Evolutionary conservation across 805 yeast species (phyloP).

Genomic region (Starmerella kuoi): DNA sequence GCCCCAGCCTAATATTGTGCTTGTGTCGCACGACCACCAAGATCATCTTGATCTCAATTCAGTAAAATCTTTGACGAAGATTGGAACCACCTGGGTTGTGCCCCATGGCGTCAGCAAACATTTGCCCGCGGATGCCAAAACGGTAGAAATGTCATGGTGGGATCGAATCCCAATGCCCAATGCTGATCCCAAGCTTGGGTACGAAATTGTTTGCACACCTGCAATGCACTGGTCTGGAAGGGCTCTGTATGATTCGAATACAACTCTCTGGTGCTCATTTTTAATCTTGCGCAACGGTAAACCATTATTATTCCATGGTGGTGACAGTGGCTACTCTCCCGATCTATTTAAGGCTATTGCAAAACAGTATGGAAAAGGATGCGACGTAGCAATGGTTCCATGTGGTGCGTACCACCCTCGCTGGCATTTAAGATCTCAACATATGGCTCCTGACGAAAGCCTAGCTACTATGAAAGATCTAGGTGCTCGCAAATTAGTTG

Average conservation of each 20-base stretch:
- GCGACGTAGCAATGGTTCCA: constrained; percentile 62
- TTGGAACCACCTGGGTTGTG: constrained; percentile 68
- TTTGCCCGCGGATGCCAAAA: constrained; percentile 44
- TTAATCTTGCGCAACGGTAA: constrained; percentile 51
- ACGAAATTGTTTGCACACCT: constrained; percentile 79
- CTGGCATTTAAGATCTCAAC: constrained; percentile 89
- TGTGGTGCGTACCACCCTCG: constrained; percentile 92
- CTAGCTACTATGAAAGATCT: constrained; percentile 53
- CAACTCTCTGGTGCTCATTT: constrained; percentile 81
- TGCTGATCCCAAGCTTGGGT: constrained; percentile 35
- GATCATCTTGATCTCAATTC: constrained; percentile 73
- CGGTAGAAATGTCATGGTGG: constrained; percentile 90
- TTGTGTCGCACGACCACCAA: constrained; percentile 91
- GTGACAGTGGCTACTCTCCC: constrained; percentile 82
- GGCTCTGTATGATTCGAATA: constrained; percentile 63
- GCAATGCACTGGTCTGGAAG: constrained; percentile 94
- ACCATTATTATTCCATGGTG: constrained; percentile 79
- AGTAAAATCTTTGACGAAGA: constrained; percentile 30
- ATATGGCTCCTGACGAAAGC: constrained; percentile 71
- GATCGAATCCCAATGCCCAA: constrained; percentile 41
- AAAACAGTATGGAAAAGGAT: constrained; percentile 41
- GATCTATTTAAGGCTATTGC: constrained; percentile 62
- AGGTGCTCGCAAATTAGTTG: constrained; percentile 51
- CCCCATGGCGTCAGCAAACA: constrained; percentile 64
- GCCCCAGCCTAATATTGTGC: constrained; percentile 54